Percentiles rank a stretch among this genome's conserved stretches.
phyloP scores from a whole-genome alignment of 179 eudicot genomes.

The Vitellaria paradoxa region DNA sequence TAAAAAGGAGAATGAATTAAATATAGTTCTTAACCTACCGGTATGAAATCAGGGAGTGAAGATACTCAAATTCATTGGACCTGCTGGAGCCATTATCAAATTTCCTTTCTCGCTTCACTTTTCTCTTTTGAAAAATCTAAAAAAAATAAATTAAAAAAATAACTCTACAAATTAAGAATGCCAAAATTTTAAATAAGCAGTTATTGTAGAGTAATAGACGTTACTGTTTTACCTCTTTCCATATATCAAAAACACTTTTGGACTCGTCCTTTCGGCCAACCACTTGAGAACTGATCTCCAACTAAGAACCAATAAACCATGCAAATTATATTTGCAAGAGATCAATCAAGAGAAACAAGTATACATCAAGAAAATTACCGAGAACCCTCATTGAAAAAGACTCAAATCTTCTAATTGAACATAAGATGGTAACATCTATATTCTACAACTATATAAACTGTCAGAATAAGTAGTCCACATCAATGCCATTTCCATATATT shows the following conservation, averaged over 20 bases:
- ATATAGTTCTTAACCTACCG: conserved; percentile 52
- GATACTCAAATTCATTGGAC: conserved; percentile 48
- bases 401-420: neutral
- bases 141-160: conserved; percentile 9
- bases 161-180: neutral
- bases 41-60: conserved; percentile 68
- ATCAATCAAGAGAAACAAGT: conserved; percentile 1
- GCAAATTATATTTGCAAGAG: conserved; percentile 9
- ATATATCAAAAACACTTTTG: conserved; percentile 81
- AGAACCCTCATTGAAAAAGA: neutral
- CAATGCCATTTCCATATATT: conserved; percentile 4
- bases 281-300: conserved; percentile 81
- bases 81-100: conserved; percentile 24
- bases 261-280: conserved; percentile 89
- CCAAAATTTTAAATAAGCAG: neutral
- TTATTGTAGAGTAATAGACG: neutral
- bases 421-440: neutral
- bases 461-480: conserved; percentile 5
- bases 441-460: neutral
- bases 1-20: conserved; percentile 3
- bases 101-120: conserved; percentile 45
- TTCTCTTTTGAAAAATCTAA: conserved; percentile 91
- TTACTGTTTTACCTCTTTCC: conserved; percentile 75
- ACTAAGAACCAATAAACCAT: conserved; percentile 36
- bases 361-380: neutral